These are phyloP conservation scores for Corymbia citriodora DNA, from an alignment of 441 rosid species.

Conservation along the genomic window DNA sequence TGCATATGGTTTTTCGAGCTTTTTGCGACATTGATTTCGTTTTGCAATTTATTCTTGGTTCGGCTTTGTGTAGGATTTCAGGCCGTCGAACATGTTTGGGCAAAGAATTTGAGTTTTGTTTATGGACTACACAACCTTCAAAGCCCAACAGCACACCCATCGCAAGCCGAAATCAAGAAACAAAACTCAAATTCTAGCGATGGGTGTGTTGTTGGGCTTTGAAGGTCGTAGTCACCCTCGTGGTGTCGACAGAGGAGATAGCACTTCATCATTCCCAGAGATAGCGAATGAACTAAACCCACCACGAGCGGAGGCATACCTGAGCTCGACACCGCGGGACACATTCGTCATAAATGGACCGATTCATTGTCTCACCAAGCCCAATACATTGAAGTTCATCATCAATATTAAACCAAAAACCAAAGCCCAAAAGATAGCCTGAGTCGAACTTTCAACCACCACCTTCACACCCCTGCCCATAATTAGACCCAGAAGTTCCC, in stretches of 20 bases:
- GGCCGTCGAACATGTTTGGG: neutral
- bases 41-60: neutral
- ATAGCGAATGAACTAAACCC: conserved; percentile 28
- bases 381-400: neutral
- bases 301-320: conserved; percentile 18
- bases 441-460: neutral
- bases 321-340: neutral
- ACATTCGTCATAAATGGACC: neutral
- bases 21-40: neutral
- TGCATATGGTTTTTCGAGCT: neutral
- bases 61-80: neutral
- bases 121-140: too few species aligned
- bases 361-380: neutral
- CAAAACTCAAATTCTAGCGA: neutral
- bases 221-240: conserved; percentile 54
- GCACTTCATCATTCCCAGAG: conserved; percentile 37
- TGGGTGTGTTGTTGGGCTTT: neutral
- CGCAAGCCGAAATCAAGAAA: too few species aligned
- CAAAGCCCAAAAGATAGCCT: neutral
- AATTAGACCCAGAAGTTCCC: neutral
- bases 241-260: conserved; percentile 38
- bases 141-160: too few species aligned
- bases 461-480: neutral
- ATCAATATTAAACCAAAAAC: neutral
- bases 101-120: neutral